Percentiles rank a stretch among this genome's conserved stretches.
Conservation (phyloP, 805 yeast genomes). For the Ogataea ramenticola region DNA sequence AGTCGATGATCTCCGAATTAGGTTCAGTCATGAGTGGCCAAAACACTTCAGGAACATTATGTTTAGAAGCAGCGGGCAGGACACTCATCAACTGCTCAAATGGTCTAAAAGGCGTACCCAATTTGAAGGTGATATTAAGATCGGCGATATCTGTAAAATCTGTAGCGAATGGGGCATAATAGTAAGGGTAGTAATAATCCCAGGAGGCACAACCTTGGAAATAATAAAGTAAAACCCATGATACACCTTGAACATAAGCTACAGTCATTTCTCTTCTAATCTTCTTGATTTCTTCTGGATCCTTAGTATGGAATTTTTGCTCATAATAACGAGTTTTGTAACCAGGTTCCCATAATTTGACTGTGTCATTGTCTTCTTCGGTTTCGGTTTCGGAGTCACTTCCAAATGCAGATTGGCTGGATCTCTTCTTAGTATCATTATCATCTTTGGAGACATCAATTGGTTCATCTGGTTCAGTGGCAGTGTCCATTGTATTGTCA, state of each 20-base stretch:
- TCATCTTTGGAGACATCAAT: slow-evolving; percentile 19
- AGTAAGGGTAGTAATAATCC: slow-evolving; percentile 97
- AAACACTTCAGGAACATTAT: slow-evolving; percentile 74
- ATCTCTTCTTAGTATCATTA: slow-evolving; percentile 13
- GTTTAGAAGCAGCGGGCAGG: slow-evolving; percentile 88
- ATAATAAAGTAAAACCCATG: slow-evolving; percentile 93
- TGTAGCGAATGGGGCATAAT: slow-evolving; percentile 95
- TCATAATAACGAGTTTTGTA: slow-evolving; percentile 76
- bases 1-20: slow-evolving; percentile 79
- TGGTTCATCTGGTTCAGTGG: slow-evolving; percentile 15
- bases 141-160: slow-evolving; percentile 60
- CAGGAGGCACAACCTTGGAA: slow-evolving; percentile 98
- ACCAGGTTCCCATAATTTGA: slow-evolving; percentile 82
- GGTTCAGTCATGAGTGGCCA: slow-evolving; percentile 74
- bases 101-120: slow-evolving; percentile 80
- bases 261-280: slow-evolving; percentile 54
- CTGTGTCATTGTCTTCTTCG: slow-evolving; percentile 40
- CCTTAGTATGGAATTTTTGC: slow-evolving; percentile 56
- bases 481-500: slow-evolving; percentile 8
- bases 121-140: slow-evolving; percentile 48
- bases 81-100: slow-evolving; percentile 94
- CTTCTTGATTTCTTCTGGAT: slow-evolving; percentile 45
- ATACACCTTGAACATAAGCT: slow-evolving; percentile 84
- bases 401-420: slow-evolving; percentile 15
- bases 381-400: slow-evolving; percentile 23